A percentile compares a stretch with the other conserved stretches of the same genome.
Conservation (phyloP, 257 asterid genomes). For the Vinca minor region DNA sequence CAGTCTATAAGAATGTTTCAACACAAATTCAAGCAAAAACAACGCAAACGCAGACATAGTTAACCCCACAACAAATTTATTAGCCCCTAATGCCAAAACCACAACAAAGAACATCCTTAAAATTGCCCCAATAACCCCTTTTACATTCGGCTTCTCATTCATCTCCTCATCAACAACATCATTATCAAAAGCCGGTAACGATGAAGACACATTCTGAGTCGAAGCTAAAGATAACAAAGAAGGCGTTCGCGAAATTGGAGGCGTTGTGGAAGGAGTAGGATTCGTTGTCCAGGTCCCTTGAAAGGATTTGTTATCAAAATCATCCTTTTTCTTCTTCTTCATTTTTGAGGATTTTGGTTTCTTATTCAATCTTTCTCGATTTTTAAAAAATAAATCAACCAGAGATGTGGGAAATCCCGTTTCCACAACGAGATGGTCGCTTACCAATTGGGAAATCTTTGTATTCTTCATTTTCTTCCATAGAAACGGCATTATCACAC, state of each 20-base stretch:
- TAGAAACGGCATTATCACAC: slow-evolving; percentile 45
- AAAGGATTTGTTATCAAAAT: background rate
- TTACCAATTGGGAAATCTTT: slow-evolving; percentile 47
- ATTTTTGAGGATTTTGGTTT: slow-evolving; percentile 17
- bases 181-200: background rate
- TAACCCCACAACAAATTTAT: slow-evolving; percentile 51
- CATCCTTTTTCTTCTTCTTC: background rate
- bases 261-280: slow-evolving; percentile 13
- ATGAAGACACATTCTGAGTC: background rate
- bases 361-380: slow-evolving; percentile 51
- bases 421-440: slow-evolving; percentile 60
- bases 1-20: slow-evolving; percentile 15
- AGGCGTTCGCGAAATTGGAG: slow-evolving; percentile 6
- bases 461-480: slow-evolving; percentile 57
- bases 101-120: slow-evolving; percentile 44
- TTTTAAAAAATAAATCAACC: slow-evolving; percentile 65
- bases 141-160: slow-evolving; percentile 20
- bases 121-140: slow-evolving; percentile 27
- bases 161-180: background rate
- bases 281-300: background rate
- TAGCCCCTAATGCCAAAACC: slow-evolving; percentile 50
- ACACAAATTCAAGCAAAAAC: slow-evolving; percentile 42
- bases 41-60: slow-evolving; percentile 59
- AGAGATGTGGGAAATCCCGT: slow-evolving; percentile 83
- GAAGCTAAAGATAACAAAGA: slow-evolving; percentile 11